phyloP scores from a whole-genome alignment of 2,329 filamentous ascomycete genomes.

The Neonectria magnoliae region DNA sequence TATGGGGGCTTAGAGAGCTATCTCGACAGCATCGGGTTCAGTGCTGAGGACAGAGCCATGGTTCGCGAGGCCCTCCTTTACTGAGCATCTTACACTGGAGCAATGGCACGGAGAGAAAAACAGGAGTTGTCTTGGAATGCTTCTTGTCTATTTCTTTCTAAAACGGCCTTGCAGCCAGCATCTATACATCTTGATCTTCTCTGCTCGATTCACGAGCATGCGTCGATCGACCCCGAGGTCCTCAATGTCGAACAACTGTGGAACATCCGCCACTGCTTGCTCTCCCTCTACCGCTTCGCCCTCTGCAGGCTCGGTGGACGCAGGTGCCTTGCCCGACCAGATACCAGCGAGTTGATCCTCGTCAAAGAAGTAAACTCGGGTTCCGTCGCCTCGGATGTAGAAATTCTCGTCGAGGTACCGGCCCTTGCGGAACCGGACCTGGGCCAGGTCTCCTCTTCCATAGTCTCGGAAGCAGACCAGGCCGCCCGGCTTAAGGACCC shows the following conservation, averaged over 20 bases:
- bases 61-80: conserved; percentile 56
- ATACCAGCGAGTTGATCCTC: conserved; percentile 81
- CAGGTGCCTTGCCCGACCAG: conserved; percentile 67
- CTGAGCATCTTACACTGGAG: conserved; percentile 36
- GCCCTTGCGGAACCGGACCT: conserved; percentile 96
- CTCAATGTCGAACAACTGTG: conserved; percentile 72
- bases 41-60: conserved; percentile 50
- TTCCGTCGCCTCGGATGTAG: conserved; percentile 94
- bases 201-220: conserved; percentile 89
- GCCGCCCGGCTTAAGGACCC: conserved; percentile 90
- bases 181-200: conserved; percentile 96
- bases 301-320: conserved; percentile 11
- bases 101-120: background rate
- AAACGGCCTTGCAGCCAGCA: conserved; percentile 94
- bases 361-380: conserved; percentile 97
- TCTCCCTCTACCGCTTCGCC: conserved; percentile 29
- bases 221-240: conserved; percentile 87
- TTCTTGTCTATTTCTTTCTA: conserved; percentile 67
- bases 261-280: conserved; percentile 33
- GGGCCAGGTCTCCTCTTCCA: conserved; percentile 91
- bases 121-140: conserved; percentile 20
- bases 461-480: conserved; percentile 96
- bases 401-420: conserved; percentile 97
- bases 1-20: conserved; percentile 77
- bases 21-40: conserved; percentile 70